Conservation (phyloP, 116 monocot species). For the Papilionanthe hybrid region DNA sequence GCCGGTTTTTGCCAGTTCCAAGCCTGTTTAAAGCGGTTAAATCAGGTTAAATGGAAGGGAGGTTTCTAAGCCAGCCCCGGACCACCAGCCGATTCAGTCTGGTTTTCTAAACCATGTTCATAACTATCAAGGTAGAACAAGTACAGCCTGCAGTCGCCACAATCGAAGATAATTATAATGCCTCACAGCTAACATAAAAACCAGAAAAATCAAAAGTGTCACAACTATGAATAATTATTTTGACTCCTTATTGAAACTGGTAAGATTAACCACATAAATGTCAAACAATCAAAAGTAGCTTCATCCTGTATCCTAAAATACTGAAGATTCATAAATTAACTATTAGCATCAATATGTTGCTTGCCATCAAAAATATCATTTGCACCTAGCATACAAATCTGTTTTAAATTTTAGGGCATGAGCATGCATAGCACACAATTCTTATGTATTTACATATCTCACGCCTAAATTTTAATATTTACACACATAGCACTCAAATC, state of each 20-base stretch:
- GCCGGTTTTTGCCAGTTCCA: too few relatives aligned
- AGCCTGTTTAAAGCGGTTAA: too few relatives aligned
- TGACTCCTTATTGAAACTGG: not conserved
- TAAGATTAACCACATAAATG: not conserved
- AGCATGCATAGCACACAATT: too few relatives aligned
- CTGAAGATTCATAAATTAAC: not conserved
- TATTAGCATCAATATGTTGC: not conserved
- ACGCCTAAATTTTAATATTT: too few relatives aligned
- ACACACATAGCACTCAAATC: too few relatives aligned
- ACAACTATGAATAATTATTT: not conserved
- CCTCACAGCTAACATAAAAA: not conserved
- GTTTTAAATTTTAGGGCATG: too few relatives aligned
- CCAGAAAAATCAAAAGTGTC: not conserved
- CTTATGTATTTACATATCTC: too few relatives aligned
- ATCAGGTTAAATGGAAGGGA: too few relatives aligned
- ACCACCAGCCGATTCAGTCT: too few relatives aligned
- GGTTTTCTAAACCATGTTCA: too few relatives aligned
- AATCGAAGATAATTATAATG: not conserved
- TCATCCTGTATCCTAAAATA: not conserved
- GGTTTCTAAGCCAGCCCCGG: too few relatives aligned
- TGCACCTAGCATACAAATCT: not conserved
- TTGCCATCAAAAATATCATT: not conserved
- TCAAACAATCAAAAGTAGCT: conserved; percentile 2
- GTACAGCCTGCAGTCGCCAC: not conserved
- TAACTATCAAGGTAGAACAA: not conserved